These are phyloP conservation scores for Termitomyces heimii DNA, from an alignment of 768 basidiomycete genomes.

Conservation along the genomic window DNA sequence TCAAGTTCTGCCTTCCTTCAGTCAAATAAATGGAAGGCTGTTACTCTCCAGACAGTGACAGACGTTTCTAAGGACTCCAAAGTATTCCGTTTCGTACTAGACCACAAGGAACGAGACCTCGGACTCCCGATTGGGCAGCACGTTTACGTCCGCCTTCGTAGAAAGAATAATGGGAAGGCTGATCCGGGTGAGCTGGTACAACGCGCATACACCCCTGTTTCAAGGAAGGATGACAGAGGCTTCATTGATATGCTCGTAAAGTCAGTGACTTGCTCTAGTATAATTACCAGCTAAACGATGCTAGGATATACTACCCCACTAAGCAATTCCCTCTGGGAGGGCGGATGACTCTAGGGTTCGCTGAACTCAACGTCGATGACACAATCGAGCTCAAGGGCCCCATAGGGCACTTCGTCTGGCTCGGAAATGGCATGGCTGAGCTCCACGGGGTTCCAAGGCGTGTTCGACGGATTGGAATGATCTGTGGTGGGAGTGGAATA, in stretches of 20 bases:
- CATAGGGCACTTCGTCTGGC: slow-evolving; percentile 50
- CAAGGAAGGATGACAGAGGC: slow-evolving; percentile 32
- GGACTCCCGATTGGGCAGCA: slow-evolving; percentile 59
- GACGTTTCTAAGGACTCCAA: slow-evolving; percentile 42
- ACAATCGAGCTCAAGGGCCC: slow-evolving; percentile 54
- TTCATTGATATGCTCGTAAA: slow-evolving; percentile 51
- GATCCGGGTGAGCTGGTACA: slow-evolving; percentile 37
- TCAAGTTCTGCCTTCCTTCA: slow-evolving; percentile 28
- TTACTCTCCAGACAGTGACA: slow-evolving; percentile 28
- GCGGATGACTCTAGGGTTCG: slow-evolving; percentile 24
- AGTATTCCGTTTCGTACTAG: slow-evolving; percentile 44
- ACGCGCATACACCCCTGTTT: slow-evolving; percentile 58
- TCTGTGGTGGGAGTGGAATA: slow-evolving; percentile 50
- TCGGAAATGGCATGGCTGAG: slow-evolving; percentile 30
- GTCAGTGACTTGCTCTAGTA: neutral
- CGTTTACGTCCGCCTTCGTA: slow-evolving; percentile 43
- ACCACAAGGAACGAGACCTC: slow-evolving; percentile 30
- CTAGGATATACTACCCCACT: slow-evolving; percentile 39
- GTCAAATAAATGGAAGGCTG: slow-evolving; percentile 42
- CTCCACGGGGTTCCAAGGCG: slow-evolving; percentile 28
- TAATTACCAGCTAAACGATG: neutral
- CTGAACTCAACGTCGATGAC: slow-evolving; percentile 41
- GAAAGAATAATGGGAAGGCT: slow-evolving; percentile 20
- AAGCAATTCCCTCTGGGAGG: slow-evolving; percentile 36
- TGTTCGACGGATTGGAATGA: slow-evolving; percentile 40